These are phyloP conservation scores for Rhododendron ferrugineum DNA, from an alignment of 148 eudicot species.

Conservation along the genomic window DNA sequence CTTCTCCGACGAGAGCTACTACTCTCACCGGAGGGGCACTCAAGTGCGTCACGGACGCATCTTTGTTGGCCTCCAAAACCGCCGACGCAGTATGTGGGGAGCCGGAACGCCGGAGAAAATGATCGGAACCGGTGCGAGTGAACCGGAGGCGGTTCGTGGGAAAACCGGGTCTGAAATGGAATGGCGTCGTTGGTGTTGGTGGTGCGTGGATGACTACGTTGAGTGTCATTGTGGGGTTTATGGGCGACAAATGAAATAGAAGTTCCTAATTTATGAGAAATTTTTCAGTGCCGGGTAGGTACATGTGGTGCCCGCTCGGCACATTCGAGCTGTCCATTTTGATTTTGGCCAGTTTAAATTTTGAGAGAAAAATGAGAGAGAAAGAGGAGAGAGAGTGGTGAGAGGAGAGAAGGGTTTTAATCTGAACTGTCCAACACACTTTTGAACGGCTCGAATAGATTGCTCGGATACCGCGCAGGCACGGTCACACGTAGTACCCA, in stretches of 20 bases:
- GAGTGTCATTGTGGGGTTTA: not conserved
- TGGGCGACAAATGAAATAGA: not conserved
- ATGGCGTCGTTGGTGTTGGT: not conserved
- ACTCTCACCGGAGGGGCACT: slow-evolving; percentile 44
- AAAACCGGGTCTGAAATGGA: not conserved
- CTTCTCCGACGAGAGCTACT: slow-evolving; percentile 59
- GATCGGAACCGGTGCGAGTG: not conserved
- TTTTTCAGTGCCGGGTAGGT: too few relatives aligned
- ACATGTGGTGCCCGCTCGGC: too few relatives aligned
- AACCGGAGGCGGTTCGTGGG: slow-evolving; percentile 1
- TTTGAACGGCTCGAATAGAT: too few relatives aligned
- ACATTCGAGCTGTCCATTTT: too few relatives aligned
- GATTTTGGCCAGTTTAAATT: too few relatives aligned
- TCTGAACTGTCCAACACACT: too few relatives aligned
- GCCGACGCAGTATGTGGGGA: not conserved
- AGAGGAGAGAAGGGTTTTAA: too few relatives aligned
- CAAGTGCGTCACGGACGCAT: not conserved
- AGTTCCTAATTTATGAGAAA: not conserved
- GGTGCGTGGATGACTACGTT: not conserved
- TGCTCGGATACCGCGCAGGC: too few relatives aligned
- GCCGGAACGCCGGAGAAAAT: not conserved
- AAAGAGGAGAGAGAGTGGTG: too few relatives aligned
- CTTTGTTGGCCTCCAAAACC: not conserved
- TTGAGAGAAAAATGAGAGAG: too few relatives aligned
- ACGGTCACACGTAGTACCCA: too few relatives aligned